Base-by-base conservation (phyloP, 805 yeast genomes). In the Metschnikowia kunwiensis region DNA sequence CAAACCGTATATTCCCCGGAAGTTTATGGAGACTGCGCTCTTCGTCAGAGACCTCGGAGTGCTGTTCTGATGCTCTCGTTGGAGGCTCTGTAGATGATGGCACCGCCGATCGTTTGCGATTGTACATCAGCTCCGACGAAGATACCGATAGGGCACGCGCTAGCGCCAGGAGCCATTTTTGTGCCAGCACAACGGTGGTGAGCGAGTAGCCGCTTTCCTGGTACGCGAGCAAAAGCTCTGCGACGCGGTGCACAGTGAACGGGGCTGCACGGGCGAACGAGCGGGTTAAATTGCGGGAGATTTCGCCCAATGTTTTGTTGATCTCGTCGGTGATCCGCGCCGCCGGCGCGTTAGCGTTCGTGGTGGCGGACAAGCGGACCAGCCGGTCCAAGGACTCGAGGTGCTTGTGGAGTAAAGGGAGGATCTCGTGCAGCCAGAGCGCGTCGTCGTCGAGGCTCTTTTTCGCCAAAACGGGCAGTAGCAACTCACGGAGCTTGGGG, bases 241-340 rank as follows among this genome's bases (percentile, higher is more conserved):
- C 42, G 13, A 46, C 39, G 16, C 52, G 41, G 19, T 33, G 45
- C n/a, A 48, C 22, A 3, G 52, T 48, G 30, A 44, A 48, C 5
- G 52, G 52, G 8, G 52, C 49, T 5, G 36, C 35, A 38, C 50
- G 50, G 12, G 38, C 29, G 24, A 65, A 50, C 31, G 60, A 59
- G 20, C 58, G 64, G 18, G 46, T 38, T 39, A 66, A 60, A 30
- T 27, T 37, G 9, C 24, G 24, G 20, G 24, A 22, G 24, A 45
- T 35, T 16, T 24, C 34, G n/a, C 24, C 35, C 20, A 42, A 22
- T 4, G 42, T 31, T 7, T 9, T 13, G 25, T 20, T 16, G 6
- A 44, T 33, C 11, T 37, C 43, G 27, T 32, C 42, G 18, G 38
- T 29, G 4, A 32, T 17, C 7, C 14, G n/a, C 3, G 35, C 25